Evolutionary conservation across 805 yeast species (phyloP), one percentile per base, ranked within the genome.

Genomic region (Starmerella geochares): DNA sequence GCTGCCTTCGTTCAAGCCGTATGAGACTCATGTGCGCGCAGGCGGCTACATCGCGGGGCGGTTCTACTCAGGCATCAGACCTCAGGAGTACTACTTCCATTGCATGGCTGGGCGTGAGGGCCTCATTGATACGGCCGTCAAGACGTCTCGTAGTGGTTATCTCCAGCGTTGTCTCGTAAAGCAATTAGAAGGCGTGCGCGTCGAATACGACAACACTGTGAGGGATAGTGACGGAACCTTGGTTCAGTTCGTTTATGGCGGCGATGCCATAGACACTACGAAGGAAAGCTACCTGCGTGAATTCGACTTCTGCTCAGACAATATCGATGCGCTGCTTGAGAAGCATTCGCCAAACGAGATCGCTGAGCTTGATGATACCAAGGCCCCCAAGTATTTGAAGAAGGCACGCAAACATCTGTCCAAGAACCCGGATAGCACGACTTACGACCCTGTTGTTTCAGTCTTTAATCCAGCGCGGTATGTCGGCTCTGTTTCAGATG

Each of bases 61-160:
- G 60, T 92, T 92, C 80, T 94, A 86, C 67, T 86, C 96, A 36
- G 98, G 98, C 68, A 84, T 92, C 59, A 80, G 86, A 67, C 98
- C 98, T 4, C 99, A 92, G 70, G 99, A 92, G 68, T 92, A 94
- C 70, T 92, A 88, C 66, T 92, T 94, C 92, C 99, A 92, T 72
- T 92, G 97, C 75, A 92, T 92, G 98, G 98, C 99, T 49, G 99
- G 99, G 71, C 83, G 99, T 74, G 99, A 92, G 75, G 99, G 99
- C 72, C 78, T 92, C 64, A 92, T 92, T 71, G 99, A 92, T 76
- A 92, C 99, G 53, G 98, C 99, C 46, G 99, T 92, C 57, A 92
- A 92, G 71, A 92, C 99, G 9, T 86, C 96, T 19, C 81, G 96
- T 71, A 88, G 97, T 53, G 99, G 99, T 65, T 92, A 92, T 70